Conservation (phyloP, 805 yeast species). For the Wickerhamomyces canadensis region DNA sequence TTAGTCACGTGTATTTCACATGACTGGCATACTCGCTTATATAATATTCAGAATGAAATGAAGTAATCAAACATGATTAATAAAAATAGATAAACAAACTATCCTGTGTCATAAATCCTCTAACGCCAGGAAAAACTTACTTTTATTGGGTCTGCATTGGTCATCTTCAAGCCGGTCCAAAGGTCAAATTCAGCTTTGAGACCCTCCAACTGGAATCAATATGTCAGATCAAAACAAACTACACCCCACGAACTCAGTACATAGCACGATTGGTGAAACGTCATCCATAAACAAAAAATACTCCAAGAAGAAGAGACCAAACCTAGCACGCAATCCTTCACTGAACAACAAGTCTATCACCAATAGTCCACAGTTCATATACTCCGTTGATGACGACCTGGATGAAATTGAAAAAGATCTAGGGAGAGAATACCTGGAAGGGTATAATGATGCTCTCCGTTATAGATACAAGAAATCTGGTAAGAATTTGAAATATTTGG, state of each 20-base stretch:
- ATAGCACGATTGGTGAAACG: neutral
- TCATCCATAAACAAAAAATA: neutral
- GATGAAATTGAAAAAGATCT: constrained; percentile 61
- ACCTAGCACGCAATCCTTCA: constrained; percentile 16
- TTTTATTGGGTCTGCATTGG: too few relatives aligned
- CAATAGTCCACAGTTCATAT: constrained; percentile 33
- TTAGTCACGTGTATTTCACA: too few relatives aligned
- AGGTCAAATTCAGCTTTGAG: too few relatives aligned
- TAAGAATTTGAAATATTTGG: constrained; percentile 14
- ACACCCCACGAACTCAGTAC: constrained; percentile 5
- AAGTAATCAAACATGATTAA: too few relatives aligned
- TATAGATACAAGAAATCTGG: constrained; percentile 33
- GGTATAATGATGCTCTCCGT: constrained; percentile 65
- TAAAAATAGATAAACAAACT: too few relatives aligned
- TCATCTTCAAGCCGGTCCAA: too few relatives aligned
- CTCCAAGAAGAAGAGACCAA: constrained; percentile 20
- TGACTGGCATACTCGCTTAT: too few relatives aligned
- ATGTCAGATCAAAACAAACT: constrained; percentile 11
- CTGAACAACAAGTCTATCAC: constrained; percentile 3
- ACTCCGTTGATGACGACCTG: constrained; percentile 79
- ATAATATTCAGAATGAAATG: too few relatives aligned
- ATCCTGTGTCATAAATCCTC: too few relatives aligned
- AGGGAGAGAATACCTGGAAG: constrained; percentile 60
- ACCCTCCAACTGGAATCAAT: too few relatives aligned
- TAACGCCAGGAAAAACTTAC: too few relatives aligned